Conservation (phyloP, 1,139 yeast genomes). For the Scheffersomyces illinoinensis region DNA sequence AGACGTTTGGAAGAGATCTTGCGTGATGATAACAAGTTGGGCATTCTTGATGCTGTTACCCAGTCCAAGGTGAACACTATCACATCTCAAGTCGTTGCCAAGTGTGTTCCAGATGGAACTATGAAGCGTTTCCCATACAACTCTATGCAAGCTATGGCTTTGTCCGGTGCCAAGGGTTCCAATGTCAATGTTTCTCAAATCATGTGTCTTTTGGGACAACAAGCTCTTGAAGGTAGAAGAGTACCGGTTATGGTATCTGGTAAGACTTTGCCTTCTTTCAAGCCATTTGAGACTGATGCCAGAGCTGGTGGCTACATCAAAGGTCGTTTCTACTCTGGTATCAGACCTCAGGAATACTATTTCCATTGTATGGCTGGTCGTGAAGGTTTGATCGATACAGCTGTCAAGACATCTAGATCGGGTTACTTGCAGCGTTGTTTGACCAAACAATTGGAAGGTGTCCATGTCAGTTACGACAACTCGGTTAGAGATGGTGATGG, state of each 20-base stretch:
- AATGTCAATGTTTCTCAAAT: conserved; percentile 98
- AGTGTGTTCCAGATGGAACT: conserved; percentile 95
- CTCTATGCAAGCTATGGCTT: conserved; percentile 98
- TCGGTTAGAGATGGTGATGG: conserved; percentile 97
- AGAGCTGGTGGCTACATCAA: conserved; percentile 98
- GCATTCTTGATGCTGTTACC: conserved; percentile 92
- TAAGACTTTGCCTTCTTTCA: conserved; percentile 94
- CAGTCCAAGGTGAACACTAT: conserved; percentile 91
- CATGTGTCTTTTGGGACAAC: conserved; percentile 99
- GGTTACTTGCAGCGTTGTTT: conserved; percentile 98
- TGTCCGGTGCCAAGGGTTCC: conserved; percentile 99
- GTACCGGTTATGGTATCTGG: conserved; percentile 99
- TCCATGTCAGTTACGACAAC: conserved; percentile 90
- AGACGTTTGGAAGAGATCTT: conserved; percentile 91
- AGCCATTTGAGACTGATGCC: conserved; percentile 95
- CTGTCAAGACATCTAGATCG: conserved; percentile 97
- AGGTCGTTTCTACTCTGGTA: conserved; percentile 97
- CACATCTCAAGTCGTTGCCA: conserved; percentile 88
- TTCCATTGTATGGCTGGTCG: conserved; percentile 99
- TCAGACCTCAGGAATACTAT: conserved; percentile 98
- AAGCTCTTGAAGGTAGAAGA: conserved; percentile 98
- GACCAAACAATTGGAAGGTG: conserved; percentile 97
- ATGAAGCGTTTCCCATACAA: conserved; percentile 94
- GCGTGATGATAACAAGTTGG: conserved; percentile 90
- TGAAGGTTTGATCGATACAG: conserved; percentile 99